Evolutionary conservation across 73 alveolate genomes (phyloP).

Genomic region (Paramecium octaurelia): DNA sequence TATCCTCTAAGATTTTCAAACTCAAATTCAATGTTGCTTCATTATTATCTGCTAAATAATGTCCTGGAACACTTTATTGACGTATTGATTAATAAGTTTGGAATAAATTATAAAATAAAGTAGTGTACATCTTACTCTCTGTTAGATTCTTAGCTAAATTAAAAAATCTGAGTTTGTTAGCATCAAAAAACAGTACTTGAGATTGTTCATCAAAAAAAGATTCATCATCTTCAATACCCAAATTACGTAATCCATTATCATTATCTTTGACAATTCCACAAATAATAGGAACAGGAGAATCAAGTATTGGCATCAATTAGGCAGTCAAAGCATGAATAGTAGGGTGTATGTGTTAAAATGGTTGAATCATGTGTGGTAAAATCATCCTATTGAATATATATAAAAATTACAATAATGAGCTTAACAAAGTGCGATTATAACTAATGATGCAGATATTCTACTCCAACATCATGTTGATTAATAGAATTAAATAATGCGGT

Average conservation of each 20-base stretch:
- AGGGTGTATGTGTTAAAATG: not conserved
- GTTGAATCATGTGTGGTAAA: not conserved
- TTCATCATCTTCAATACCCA: constrained; percentile 8
- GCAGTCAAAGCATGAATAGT: not conserved
- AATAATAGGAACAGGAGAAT: constrained; percentile 35
- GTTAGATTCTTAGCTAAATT: not conserved
- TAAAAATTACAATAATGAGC: not conserved
- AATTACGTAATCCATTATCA: not conserved
- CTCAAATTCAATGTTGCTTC: not conserved
- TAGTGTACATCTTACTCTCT: not conserved
- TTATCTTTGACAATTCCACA: not conserved
- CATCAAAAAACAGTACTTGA: constrained; percentile 20
- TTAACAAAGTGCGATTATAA: not conserved
- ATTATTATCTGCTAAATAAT: constrained; percentile 17
- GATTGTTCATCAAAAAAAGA: not conserved
- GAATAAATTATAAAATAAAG: not conserved
- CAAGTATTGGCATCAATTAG: constrained; percentile 12
- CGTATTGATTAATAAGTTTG: not conserved
- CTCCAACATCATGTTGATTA: not conserved
- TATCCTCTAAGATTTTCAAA: not conserved
- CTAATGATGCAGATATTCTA: constrained; percentile 19
- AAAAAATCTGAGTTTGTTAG: not conserved
- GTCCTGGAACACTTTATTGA: constrained; percentile 6
- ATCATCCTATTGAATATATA: not conserved
- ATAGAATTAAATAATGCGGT: not conserved